Evolutionary conservation across 2,329 filamentous ascomycete genomes (phyloP).

Genomic region (Phaeophleospora eucalypticola): DNA sequence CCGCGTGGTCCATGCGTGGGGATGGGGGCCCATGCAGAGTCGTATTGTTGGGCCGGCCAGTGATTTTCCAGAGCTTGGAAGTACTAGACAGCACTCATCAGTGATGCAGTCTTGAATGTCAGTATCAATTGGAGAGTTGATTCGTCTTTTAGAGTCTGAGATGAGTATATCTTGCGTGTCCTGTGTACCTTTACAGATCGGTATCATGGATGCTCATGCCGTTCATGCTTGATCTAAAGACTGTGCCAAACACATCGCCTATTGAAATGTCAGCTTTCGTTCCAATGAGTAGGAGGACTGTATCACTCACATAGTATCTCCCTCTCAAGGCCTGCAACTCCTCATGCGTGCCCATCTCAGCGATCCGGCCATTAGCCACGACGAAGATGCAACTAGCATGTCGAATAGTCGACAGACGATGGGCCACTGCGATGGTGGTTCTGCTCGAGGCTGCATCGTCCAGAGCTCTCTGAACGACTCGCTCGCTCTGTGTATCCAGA

Average conservation of each 20-base stretch:
- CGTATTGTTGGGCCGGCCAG: background rate
- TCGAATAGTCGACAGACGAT: constrained; percentile 38
- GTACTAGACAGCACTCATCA: no score
- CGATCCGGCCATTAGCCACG: constrained; percentile 36
- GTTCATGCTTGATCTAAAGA: constrained; percentile 34
- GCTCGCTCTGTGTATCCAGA: constrained; percentile 64
- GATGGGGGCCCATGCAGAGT: no score
- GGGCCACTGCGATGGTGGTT: constrained; percentile 42
- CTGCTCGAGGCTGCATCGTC: constrained; percentile 45
- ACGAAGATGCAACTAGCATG: constrained; percentile 41
- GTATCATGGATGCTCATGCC: background rate
- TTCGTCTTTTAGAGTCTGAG: no score
- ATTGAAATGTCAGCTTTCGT: background rate
- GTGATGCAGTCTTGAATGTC: no score
- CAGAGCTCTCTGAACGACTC: constrained; percentile 64
- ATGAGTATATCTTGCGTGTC: no score
- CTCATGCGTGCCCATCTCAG: constrained; percentile 38
- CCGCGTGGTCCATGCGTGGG: background rate
- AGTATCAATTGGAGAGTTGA: no score
- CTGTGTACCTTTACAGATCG: no score
- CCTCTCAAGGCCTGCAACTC: constrained; percentile 37
- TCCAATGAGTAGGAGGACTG: no score
- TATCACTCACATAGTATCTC: constrained; percentile 34
- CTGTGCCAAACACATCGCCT: constrained; percentile 43
- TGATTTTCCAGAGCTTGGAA: no score